phyloP scores from a whole-genome alignment of 2,329 filamentous ascomycete genomes.

The Pleoardoris graminearum region DNA sequence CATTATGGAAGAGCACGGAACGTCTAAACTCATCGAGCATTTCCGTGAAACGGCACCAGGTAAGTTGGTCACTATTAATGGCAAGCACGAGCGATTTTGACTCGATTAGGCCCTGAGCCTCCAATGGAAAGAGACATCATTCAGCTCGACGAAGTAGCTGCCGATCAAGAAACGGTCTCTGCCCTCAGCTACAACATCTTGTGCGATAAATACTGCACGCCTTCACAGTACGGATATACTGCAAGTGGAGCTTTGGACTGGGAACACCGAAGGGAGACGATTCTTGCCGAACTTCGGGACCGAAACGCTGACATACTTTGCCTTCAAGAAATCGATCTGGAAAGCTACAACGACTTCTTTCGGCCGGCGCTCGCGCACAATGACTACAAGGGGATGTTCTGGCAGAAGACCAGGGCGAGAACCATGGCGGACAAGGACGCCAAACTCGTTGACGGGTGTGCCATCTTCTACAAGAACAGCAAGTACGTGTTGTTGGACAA shows the following conservation, averaged over 20 bases:
- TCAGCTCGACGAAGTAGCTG: conserved; percentile 64
- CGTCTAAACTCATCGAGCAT: conserved; percentile 78
- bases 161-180: conserved; percentile 69
- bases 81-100: conserved; percentile 5
- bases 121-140: conserved; percentile 78
- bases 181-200: conserved; percentile 95
- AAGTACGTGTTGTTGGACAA: conserved; percentile 95
- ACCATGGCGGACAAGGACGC: conserved; percentile 92
- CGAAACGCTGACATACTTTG: conserved; percentile 88
- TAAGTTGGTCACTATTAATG: conserved; percentile 53
- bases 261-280: conserved; percentile 82
- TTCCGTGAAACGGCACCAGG: conserved; percentile 83
- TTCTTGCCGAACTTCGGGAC: conserved; percentile 78
- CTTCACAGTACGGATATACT: conserved; percentile 85
- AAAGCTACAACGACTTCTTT: conserved; percentile 91
- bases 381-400: conserved; percentile 93
- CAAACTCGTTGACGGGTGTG: conserved; percentile 90
- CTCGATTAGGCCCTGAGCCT: conserved; percentile 66
- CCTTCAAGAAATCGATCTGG: conserved; percentile 89
- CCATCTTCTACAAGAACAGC: conserved; percentile 93
- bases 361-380: conserved; percentile 80
- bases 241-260: conserved; percentile 79
- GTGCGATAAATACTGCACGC: conserved; percentile 89
- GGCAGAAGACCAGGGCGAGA: conserved; percentile 84
- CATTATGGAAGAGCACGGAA: conserved; percentile 84